Percentiles rank a stretch among this genome's conserved stretches.
phyloP scores from a whole-genome alignment of 2,329 filamentous ascomycete genomes.

The Zymoseptoria tritici region DNA sequence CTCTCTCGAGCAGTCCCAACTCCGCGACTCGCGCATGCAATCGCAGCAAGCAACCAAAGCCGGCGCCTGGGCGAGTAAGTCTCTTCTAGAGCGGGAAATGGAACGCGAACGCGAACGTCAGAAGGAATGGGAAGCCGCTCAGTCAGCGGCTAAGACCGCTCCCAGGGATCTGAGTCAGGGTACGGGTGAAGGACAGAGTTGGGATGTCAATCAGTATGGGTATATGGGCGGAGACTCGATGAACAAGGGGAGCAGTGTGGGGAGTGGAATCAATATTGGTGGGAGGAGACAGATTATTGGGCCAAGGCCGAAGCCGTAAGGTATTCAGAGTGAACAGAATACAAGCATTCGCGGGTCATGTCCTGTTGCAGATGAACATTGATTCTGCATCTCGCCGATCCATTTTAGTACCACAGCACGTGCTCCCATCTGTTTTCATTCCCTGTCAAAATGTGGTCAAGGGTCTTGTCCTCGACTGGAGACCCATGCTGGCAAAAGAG shows the following conservation, averaged over 20 bases:
- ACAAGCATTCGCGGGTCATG: background rate
- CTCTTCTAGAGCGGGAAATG: constrained; percentile 71
- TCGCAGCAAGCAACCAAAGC: constrained; percentile 56
- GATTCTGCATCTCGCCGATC: background rate
- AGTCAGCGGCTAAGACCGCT: constrained; percentile 55
- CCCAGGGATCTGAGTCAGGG: constrained; percentile 51
- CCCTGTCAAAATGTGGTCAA: background rate
- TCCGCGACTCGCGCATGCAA: constrained; percentile 53
- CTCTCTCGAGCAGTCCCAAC: constrained; percentile 43
- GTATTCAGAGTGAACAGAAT: background rate
- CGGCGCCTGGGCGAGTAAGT: constrained; percentile 58
- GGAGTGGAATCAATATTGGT: constrained; percentile 55
- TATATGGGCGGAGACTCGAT: constrained; percentile 69
- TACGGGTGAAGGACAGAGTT: constrained; percentile 59
- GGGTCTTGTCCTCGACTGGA: background rate
- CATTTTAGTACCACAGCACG: background rate
- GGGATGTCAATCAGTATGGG: constrained; percentile 72
- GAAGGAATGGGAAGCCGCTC: constrained; percentile 70
- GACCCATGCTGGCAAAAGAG: background rate
- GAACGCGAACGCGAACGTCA: constrained; percentile 70
- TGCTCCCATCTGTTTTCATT: background rate
- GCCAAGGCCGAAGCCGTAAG: constrained; percentile 55
- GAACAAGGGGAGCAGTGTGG: constrained; percentile 55
- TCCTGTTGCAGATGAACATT: background rate
- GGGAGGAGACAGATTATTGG: constrained; percentile 73